phyloP scores from a whole-genome alignment of 1,284 basidiomycete genomes.

The Neolentinus lepideus region DNA sequence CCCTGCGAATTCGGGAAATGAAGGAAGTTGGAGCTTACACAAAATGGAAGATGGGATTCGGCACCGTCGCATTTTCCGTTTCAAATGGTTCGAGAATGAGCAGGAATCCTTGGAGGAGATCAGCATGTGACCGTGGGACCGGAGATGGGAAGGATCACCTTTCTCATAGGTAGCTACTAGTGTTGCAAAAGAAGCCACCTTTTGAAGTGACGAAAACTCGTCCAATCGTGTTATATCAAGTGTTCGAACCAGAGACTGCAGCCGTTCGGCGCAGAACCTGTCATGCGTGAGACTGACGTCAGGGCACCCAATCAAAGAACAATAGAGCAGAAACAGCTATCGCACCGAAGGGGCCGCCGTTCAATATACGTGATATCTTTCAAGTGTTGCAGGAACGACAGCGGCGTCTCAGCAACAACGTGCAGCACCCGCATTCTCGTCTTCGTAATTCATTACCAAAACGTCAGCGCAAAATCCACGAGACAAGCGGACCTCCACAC shows the following conservation, averaged over 20 bases:
- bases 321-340: neutral
- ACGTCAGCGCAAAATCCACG: conserved; percentile 2
- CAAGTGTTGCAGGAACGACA: conserved; percentile 97
- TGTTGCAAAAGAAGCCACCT: conserved; percentile 95
- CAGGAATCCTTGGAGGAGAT: conserved; percentile 67
- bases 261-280: conserved; percentile 94
- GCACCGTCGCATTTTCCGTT: conserved; percentile 97
- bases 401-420: conserved; percentile 98
- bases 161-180: conserved; percentile 98
- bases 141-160: no score
- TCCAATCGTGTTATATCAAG: conserved; percentile 88
- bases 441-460: conserved; percentile 29
- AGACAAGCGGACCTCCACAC: neutral
- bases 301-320: neutral
- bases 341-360: conserved; percentile 83
- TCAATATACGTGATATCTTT: conserved; percentile 99
- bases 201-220: conserved; percentile 89
- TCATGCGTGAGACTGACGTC: conserved; percentile 1
- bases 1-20: neutral
- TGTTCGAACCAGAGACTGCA: conserved; percentile 92
- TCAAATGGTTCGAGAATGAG: conserved; percentile 98
- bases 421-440: conserved; percentile 98
- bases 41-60: conserved; percentile 98
- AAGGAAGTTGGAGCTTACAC: conserved; percentile 49
- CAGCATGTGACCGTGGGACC: no score